Conservation (phyloP, 2,329 filamentous ascomycete species). For the Aspergillus novoparasiticus region DNA sequence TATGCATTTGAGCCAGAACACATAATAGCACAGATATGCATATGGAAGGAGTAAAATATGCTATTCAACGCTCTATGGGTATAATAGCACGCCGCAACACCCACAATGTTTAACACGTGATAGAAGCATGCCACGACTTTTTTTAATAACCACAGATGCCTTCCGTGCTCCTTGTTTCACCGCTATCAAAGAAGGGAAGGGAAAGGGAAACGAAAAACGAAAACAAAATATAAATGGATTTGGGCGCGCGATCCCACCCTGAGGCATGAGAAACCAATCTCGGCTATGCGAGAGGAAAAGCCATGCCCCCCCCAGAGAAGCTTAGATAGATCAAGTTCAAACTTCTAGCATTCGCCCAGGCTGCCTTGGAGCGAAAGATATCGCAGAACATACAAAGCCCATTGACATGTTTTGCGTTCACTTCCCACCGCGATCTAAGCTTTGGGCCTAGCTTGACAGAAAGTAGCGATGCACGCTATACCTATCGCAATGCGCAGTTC, state of each 20-base stretch:
- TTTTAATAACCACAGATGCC: neutral
- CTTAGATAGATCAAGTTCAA: slow-evolving; percentile 22
- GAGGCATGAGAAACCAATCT: slow-evolving; percentile 48
- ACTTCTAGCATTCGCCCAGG: slow-evolving; percentile 14
- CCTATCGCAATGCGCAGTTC: slow-evolving; percentile 7
- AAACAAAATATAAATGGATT: slow-evolving; percentile 1
- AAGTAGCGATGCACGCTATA: neutral
- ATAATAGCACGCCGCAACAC: slow-evolving; percentile 19
- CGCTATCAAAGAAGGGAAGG: slow-evolving; percentile 1
- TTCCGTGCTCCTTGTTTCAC: neutral
- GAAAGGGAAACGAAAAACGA: neutral
- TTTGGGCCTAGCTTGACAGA: neutral
- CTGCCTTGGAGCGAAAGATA: neutral
- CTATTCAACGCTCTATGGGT: slow-evolving; percentile 24
- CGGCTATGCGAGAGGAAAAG: slow-evolving; percentile 47
- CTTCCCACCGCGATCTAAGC: neutral
- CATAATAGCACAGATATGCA: neutral
- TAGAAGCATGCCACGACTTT: slow-evolving; percentile 6
- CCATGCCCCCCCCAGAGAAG: slow-evolving; percentile 45
- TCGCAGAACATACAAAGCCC: neutral
- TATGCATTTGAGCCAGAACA: neutral
- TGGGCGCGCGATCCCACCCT: slow-evolving; percentile 3
- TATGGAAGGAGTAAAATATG: slow-evolving; percentile 4
- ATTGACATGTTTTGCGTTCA: neutral
- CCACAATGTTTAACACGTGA: slow-evolving; percentile 12